A percentile compares a stretch with the other conserved stretches of the same genome.
phyloP scores from a whole-genome alignment of 2,329 filamentous ascomycete species.

The Emmonsiellopsis sp. region DNA sequence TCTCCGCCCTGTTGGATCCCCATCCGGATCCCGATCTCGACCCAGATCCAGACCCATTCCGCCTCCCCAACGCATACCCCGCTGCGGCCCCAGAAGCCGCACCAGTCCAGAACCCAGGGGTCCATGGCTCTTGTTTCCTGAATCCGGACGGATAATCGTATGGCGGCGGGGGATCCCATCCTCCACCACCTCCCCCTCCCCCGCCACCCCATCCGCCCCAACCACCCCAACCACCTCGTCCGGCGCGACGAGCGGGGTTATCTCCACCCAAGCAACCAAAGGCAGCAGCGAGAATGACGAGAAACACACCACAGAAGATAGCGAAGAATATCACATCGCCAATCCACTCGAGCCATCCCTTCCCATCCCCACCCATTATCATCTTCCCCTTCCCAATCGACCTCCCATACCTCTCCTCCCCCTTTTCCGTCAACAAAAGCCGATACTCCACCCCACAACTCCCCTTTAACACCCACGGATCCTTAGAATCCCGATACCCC shows the following conservation, averaged over 20 bases:
- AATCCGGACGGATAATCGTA: slow-evolving; percentile 25
- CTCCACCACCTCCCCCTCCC: slow-evolving; percentile 18
- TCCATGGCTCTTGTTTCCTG: slow-evolving; percentile 24
- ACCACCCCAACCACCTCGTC: slow-evolving; percentile 16
- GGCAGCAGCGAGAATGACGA: slow-evolving; percentile 17
- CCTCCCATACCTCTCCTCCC: slow-evolving; percentile 61
- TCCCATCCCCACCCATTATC: slow-evolving; percentile 13
- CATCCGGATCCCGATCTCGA: slow-evolving; percentile 1
- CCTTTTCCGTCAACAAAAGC: slow-evolving; percentile 65
- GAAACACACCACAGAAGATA: slow-evolving; percentile 14
- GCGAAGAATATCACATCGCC: slow-evolving; percentile 26
- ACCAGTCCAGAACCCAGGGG: slow-evolving; percentile 41
- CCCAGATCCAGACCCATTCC: slow-evolving; percentile 9
- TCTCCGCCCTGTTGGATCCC: neutral
- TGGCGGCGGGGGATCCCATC: slow-evolving; percentile 31
- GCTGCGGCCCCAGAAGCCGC: slow-evolving; percentile 33
- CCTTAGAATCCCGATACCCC: slow-evolving; percentile 67
- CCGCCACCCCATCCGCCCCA: slow-evolving; percentile 12
- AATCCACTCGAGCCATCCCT: slow-evolving; percentile 9
- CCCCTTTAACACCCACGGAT: slow-evolving; percentile 80
- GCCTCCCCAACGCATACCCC: slow-evolving; percentile 33
- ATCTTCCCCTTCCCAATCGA: slow-evolving; percentile 33
- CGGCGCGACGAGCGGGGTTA: slow-evolving; percentile 22
- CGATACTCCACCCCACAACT: slow-evolving; percentile 90
- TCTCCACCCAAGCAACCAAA: slow-evolving; percentile 19